phyloP scores from a whole-genome alignment of 768 basidiomycete genomes.

The Tylopilus felleus region DNA sequence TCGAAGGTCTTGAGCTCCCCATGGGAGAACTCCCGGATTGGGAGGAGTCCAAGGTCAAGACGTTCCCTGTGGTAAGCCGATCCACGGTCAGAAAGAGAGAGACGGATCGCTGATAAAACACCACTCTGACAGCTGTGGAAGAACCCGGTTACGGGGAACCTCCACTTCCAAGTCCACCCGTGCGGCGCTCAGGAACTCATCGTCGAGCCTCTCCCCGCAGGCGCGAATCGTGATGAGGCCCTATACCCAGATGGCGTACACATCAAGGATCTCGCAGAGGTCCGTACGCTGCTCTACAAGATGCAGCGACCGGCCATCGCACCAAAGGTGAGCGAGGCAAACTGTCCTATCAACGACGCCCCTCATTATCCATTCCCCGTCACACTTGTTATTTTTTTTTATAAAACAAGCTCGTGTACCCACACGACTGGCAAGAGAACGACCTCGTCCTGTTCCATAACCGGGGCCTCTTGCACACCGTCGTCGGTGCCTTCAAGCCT shows the following conservation, averaged over 20 bases:
- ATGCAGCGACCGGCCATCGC: slow-evolving; percentile 91
- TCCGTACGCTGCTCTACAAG: slow-evolving; percentile 72
- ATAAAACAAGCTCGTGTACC: slow-evolving; percentile 66
- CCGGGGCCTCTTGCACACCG: slow-evolving; percentile 62
- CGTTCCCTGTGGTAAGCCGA: slow-evolving; percentile 55
- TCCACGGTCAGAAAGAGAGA: not conserved
- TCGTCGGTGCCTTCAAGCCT: slow-evolving; percentile 59
- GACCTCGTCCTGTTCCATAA: slow-evolving; percentile 74
- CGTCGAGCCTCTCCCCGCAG: slow-evolving; percentile 68
- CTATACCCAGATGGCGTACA: slow-evolving; percentile 82
- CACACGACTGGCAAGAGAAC: slow-evolving; percentile 77
- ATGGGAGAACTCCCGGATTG: slow-evolving; percentile 73
- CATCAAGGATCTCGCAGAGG: slow-evolving; percentile 67
- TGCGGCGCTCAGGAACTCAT: slow-evolving; percentile 66
- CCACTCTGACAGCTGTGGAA: slow-evolving; percentile 67
- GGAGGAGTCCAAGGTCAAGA: slow-evolving; percentile 74
- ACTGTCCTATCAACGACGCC: not conserved
- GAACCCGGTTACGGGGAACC: slow-evolving; percentile 77
- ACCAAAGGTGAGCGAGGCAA: slow-evolving; percentile 46
- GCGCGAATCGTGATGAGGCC: slow-evolving; percentile 54
- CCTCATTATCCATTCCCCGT: not conserved
- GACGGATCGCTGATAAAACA: not conserved
- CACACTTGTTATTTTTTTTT: not conserved
- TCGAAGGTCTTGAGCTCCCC: slow-evolving; percentile 69
- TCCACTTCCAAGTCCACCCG: slow-evolving; percentile 91